Evolutionary conservation across 2,329 filamentous ascomycete species (phyloP).

Genomic region (Diplodia sapinea): DNA sequence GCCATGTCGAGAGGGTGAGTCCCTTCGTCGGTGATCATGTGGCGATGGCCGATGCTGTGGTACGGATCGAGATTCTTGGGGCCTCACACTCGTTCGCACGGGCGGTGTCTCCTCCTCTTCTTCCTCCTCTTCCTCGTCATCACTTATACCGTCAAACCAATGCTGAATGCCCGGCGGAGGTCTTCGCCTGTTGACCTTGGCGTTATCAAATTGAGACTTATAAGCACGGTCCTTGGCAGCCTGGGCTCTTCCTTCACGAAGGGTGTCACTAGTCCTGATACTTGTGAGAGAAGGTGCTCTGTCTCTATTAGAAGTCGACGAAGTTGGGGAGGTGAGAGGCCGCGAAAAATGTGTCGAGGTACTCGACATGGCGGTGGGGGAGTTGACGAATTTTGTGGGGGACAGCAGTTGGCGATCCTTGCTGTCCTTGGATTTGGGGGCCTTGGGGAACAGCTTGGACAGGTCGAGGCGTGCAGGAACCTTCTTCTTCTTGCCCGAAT

Average conservation of each 20-base stretch:
- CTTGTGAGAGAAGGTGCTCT: conserved; percentile 40
- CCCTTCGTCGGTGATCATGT: not conserved
- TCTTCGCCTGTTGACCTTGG: conserved; percentile 55
- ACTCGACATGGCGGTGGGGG: conserved; percentile 48
- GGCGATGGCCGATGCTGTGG: not conserved
- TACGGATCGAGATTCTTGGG: conserved; percentile 7
- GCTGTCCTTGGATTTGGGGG: conserved; percentile 38
- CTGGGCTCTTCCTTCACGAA: conserved; percentile 31
- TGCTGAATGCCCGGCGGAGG: conserved; percentile 57
- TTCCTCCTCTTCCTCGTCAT: conserved; percentile 49
- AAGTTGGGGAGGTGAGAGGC: conserved; percentile 35
- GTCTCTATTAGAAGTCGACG: conserved; percentile 6
- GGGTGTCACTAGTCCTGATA: conserved; percentile 34
- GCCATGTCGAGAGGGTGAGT: not conserved
- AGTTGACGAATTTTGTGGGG: conserved; percentile 48
- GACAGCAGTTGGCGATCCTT: conserved; percentile 43
- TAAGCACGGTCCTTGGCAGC: conserved; percentile 30
- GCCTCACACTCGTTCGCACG: not conserved
- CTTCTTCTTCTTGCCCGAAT: conserved; percentile 37
- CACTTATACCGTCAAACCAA: conserved; percentile 56
- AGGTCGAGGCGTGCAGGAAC: conserved; percentile 50
- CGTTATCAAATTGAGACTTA: conserved; percentile 46
- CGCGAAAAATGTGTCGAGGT: conserved; percentile 47
- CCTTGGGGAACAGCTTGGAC: conserved; percentile 50
- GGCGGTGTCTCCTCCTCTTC: conserved; percentile 32